A percentile compares a stretch with the other conserved stretches of the same genome.
Conservation (phyloP, 345 rosid genomes). For the Eucalyptus curtisii region DNA sequence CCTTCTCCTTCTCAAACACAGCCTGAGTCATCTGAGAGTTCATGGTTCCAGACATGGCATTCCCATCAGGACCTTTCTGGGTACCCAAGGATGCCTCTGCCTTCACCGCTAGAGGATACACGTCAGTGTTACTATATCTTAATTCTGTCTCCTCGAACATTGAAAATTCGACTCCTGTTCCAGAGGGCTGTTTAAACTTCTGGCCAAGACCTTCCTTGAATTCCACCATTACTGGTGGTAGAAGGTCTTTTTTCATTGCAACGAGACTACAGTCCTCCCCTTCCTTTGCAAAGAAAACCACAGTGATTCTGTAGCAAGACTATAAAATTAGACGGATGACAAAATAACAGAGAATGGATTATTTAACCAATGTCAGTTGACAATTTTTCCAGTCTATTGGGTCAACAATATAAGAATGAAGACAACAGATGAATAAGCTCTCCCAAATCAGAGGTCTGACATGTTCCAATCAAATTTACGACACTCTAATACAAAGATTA, state of each 20-base stretch:
- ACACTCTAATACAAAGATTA: neutral
- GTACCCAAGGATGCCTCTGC: conserved; percentile 43
- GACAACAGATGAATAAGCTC: neutral
- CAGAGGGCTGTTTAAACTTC: conserved; percentile 65
- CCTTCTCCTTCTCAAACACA: conserved; percentile 67
- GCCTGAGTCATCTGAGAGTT: conserved; percentile 78
- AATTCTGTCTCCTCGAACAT: conserved; percentile 50
- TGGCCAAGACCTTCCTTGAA: conserved; percentile 81
- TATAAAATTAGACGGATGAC: neutral
- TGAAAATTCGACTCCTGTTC: conserved; percentile 68
- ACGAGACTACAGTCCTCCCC: conserved; percentile 44
- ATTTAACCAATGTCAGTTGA: neutral
- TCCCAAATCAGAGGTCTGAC: neutral
- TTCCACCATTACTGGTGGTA: conserved; percentile 42
- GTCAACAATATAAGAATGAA: neutral
- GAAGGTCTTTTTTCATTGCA: conserved; percentile 46
- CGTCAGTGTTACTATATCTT: conserved; percentile 22
- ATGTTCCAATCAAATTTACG: neutral
- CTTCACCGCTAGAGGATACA: conserved; percentile 70
- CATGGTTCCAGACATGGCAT: conserved; percentile 11
- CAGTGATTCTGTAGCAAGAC: conserved; percentile 40
- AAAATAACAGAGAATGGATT: neutral
- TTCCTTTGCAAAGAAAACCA: conserved; percentile 80
- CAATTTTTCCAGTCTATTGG: neutral
- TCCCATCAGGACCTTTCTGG: conserved; percentile 36